Evolutionary conservation across 1,284 basidiomycete species (phyloP).

Genomic region (Cryptococcus maquisensis): DNA sequence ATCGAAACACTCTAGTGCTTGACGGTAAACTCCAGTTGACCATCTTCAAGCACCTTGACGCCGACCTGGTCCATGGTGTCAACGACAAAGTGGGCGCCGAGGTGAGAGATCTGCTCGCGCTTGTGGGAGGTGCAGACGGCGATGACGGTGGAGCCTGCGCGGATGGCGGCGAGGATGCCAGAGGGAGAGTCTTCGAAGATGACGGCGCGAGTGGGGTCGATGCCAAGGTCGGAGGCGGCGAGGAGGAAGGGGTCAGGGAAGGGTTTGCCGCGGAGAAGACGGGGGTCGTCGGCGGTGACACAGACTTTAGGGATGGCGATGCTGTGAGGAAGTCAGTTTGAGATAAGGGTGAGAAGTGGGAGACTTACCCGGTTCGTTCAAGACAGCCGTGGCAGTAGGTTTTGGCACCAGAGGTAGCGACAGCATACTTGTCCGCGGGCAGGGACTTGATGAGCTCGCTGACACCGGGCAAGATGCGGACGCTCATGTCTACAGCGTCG

Average conservation of each 20-base stretch:
- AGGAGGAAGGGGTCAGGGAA: constrained; percentile 71
- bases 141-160: constrained; percentile 67
- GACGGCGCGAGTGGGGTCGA: constrained; percentile 51
- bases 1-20: constrained; percentile 10
- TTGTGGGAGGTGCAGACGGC: constrained; percentile 62
- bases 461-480: constrained; percentile 70
- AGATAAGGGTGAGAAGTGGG: background rate
- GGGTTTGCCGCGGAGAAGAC: constrained; percentile 55
- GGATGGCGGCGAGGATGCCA: constrained; percentile 68
- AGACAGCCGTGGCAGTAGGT: constrained; percentile 53
- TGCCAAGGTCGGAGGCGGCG: constrained; percentile 67
- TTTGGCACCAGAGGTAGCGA: constrained; percentile 71
- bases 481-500: constrained; percentile 60
- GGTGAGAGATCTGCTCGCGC: constrained; percentile 58
- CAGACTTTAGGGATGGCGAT: constrained; percentile 68
- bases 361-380: constrained; percentile 16
- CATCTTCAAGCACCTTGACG: constrained; percentile 45
- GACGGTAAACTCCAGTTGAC: constrained; percentile 34
- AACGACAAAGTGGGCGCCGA: constrained; percentile 64
- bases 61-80: constrained; percentile 60
- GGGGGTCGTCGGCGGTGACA: constrained; percentile 70
- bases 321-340: constrained; percentile 51
- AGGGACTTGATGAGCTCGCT: constrained; percentile 63
- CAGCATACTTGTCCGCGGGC: constrained; percentile 64
- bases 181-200: constrained; percentile 73